A percentile compares a stretch with the other conserved stretches of the same genome.
These are phyloP conservation scores for Ajuga chamaepitys DNA, from an alignment of 257 asterid species.

Conservation along the genomic window DNA sequence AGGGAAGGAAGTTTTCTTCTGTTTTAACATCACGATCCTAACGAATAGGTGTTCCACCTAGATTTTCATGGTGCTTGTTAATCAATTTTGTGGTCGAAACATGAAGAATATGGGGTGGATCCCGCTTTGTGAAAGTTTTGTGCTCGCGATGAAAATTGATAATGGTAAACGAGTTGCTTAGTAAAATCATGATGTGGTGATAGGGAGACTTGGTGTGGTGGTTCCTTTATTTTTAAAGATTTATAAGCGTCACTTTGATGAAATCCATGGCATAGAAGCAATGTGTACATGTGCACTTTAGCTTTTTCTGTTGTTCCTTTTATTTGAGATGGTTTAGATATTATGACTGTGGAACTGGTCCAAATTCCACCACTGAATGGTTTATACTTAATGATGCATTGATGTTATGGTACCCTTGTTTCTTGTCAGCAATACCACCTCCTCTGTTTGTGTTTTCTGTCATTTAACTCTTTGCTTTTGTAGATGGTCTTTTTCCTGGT, in stretches of 20 bases:
- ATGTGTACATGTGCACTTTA: neutral
- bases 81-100: neutral
- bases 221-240: neutral
- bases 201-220: neutral
- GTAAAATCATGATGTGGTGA: neutral
- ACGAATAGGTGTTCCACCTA: neutral
- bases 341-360: neutral
- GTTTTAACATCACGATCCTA: neutral
- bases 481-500: constrained; percentile 35
- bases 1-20: neutral
- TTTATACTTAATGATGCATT: neutral
- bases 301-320: neutral
- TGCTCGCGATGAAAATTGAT: neutral
- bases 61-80: neutral
- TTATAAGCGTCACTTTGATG: neutral
- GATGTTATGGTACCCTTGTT: neutral
- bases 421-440: neutral
- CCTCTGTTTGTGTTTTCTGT: constrained; percentile 13
- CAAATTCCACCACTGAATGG: neutral
- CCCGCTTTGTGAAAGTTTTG: neutral
- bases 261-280: neutral
- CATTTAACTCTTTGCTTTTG: constrained; percentile 6
- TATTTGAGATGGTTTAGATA: neutral
- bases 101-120: neutral
- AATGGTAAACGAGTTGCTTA: neutral